Percentiles rank a stretch among this genome's conserved stretches.
Conservation (phyloP, 208 protist genomes). For the Naegleria lovaniensis region DNA sequence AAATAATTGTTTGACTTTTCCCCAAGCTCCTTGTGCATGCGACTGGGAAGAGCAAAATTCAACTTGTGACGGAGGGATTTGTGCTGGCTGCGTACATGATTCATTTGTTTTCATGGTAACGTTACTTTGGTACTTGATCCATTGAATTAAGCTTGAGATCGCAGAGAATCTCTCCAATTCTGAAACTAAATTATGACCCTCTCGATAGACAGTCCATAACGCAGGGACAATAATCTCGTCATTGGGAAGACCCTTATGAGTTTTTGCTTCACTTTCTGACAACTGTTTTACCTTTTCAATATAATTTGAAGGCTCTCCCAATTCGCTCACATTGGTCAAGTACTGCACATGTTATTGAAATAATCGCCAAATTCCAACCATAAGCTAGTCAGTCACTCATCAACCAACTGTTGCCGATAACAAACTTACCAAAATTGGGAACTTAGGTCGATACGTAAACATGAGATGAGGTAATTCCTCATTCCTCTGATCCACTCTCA, state of each 20-base stretch:
- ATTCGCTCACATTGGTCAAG: neutral
- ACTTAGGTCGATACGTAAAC: neutral
- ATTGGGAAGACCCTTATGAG: neutral
- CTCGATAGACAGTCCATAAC: neutral
- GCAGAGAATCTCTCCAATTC: neutral
- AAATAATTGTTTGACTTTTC: neutral
- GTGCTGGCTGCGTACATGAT: neutral
- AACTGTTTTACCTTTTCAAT: neutral
- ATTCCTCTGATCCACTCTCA: neutral
- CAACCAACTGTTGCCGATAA: too few species aligned
- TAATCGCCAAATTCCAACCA: too few species aligned
- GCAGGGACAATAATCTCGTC: neutral
- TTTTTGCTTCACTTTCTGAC: neutral
- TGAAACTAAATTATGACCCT: neutral
- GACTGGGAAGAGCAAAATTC: neutral
- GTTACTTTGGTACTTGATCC: neutral
- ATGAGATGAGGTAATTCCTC: neutral
- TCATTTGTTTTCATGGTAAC: neutral
- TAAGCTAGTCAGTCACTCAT: too few species aligned
- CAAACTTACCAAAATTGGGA: neutral
- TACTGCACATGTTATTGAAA: neutral
- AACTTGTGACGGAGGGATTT: neutral
- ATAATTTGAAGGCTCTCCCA: neutral
- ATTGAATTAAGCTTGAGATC: neutral
- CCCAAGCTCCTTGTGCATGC: neutral